Base-by-base conservation (phyloP, 2,329 filamentous ascomycete species). In the Arthroderma uncinatum region DNA sequence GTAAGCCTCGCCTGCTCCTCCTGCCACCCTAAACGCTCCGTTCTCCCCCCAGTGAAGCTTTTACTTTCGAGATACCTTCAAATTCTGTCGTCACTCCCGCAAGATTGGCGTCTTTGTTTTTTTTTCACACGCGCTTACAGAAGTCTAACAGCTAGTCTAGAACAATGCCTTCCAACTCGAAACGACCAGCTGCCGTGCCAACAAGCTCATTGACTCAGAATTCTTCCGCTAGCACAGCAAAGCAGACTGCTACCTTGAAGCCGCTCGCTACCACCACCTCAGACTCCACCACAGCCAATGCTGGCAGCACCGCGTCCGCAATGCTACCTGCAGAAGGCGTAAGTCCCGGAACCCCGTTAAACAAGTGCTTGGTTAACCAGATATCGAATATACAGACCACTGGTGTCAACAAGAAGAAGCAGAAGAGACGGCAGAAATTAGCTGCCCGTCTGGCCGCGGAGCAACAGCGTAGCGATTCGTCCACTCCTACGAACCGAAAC, bases 351-450 rank as follows among this genome's bases (percentile, higher is more conserved):
- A 50, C 14, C n/a, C 25, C 16, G 12, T 25, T 16, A 9, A 19
- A 21, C 28, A 30, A 33, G 47, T 50, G 47, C 47, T 33, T 50
- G 47, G 25, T 50, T 50, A 33, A 50, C 47, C 25, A 50, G 9
- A 34, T 36, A 33, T 42, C 54, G n/a, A 56, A 40, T 34, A 25
- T 56, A 14, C 36, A 34, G 10, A 25, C 54, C 2, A 39, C 53
- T 14, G 25, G 21, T 19, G 85, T 91, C 54, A 96, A 95, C 74
- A 84, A 88, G 68, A 96, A 96, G 79, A 97, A 96, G 78, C 87
- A 93, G 72, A 96, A 95, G 78, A 83, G 91, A 64, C 82, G 91
- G 63, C 86, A 88, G 68, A 96, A 96, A 71, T 78, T 82, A 73
- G 87, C 86, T 34, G 86, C 88, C 33, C 85, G 85, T 60, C 82